Evolutionary conservation across 148 eudicot species (phyloP).

Genomic region (Linanthus parryae): DNA sequence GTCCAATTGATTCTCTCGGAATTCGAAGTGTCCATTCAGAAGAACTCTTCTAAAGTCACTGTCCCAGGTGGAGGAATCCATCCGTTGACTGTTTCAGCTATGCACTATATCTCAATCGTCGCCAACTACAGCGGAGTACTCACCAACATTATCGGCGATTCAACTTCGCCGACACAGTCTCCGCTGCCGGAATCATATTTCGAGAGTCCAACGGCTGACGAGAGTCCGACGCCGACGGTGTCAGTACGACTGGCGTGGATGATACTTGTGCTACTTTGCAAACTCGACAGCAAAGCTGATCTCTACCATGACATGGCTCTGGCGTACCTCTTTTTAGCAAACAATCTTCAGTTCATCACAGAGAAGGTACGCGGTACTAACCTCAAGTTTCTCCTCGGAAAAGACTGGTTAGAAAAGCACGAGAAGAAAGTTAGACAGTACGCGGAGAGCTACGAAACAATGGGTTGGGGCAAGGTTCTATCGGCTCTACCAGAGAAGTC

Average conservation of each 20-base stretch:
- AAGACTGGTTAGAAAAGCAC: slow-evolving; percentile 27
- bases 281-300: slow-evolving; percentile 32
- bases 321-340: slow-evolving; percentile 35
- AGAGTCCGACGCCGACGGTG: slow-evolving; percentile 4
- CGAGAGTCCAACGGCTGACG: slow-evolving; percentile 10
- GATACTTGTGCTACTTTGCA: slow-evolving; percentile 33
- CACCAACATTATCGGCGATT: slow-evolving; percentile 32
- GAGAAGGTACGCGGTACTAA: slow-evolving; percentile 24
- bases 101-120: slow-evolving; percentile 35
- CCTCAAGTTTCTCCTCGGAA: slow-evolving; percentile 20
- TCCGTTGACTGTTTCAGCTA: slow-evolving; percentile 41
- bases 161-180: slow-evolving; percentile 1
- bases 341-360: slow-evolving; percentile 43
- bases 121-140: slow-evolving; percentile 25
- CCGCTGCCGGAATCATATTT: slow-evolving; percentile 34
- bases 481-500: slow-evolving; percentile 32
- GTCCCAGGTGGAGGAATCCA: slow-evolving; percentile 31
- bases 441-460: slow-evolving; percentile 25
- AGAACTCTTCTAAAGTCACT: slow-evolving; percentile 25
- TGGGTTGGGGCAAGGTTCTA: slow-evolving; percentile 32
- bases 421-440: slow-evolving; percentile 23
- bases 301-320: slow-evolving; percentile 29
- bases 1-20: slow-evolving; percentile 21
- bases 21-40: slow-evolving; percentile 39
- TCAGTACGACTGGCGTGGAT: slow-evolving; percentile 29